phyloP scores from a whole-genome alignment of 257 asterid species.

The Lithospermum erythrorhizon region DNA sequence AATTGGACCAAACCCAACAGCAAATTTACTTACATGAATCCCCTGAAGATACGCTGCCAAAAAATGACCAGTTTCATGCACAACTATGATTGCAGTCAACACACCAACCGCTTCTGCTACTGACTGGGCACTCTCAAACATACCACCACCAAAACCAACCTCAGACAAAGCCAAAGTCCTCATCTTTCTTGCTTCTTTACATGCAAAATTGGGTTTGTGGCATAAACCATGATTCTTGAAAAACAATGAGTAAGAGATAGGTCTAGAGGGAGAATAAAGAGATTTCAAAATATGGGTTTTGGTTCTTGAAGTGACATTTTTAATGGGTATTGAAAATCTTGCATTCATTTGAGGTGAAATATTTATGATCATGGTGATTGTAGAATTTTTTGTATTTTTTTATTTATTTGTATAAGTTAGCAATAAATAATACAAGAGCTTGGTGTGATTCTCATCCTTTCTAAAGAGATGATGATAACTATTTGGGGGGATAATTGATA shows the following conservation, averaged over 20 bases:
- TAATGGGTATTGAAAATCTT: slow-evolving; percentile 32
- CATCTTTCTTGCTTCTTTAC: slow-evolving; percentile 24
- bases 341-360: slow-evolving; percentile 45
- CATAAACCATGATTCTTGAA: slow-evolving; percentile 26
- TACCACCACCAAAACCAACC: slow-evolving; percentile 44
- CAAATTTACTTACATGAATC: slow-evolving; percentile 92
- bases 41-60: slow-evolving; percentile 92
- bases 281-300: slow-evolving; percentile 27
- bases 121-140: slow-evolving; percentile 64
- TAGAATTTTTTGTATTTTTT: too few relatives aligned
- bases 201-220: slow-evolving; percentile 17
- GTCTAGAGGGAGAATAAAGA: slow-evolving; percentile 3
- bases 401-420: too few relatives aligned
- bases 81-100: slow-evolving; percentile 72
- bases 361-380: slow-evolving; percentile 46
- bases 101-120: slow-evolving; percentile 74
- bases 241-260: slow-evolving; percentile 17
- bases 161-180: slow-evolving; percentile 46
- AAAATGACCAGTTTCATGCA: slow-evolving; percentile 90
- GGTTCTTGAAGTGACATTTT: slow-evolving; percentile 27
- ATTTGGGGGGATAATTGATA: slow-evolving; percentile 12
- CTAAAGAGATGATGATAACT: slow-evolving; percentile 7
- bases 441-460: background rate
- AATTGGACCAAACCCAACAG: slow-evolving; percentile 94
- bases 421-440: too few relatives aligned